phyloP scores from a whole-genome alignment of 2,329 filamentous ascomycete species.

The Raffaelea arxii region DNA sequence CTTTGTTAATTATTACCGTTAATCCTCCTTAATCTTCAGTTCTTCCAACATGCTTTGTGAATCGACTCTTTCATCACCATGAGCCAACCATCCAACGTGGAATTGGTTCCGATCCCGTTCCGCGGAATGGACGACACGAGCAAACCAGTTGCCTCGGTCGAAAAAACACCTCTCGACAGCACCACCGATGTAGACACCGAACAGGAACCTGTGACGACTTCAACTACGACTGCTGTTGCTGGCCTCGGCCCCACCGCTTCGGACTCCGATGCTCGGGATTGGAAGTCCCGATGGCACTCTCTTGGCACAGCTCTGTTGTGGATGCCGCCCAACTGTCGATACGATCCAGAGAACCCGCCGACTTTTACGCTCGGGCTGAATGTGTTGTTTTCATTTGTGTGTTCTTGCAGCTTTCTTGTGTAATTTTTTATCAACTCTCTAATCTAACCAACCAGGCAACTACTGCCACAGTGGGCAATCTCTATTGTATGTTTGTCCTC shows the following conservation, averaged over 20 bases:
- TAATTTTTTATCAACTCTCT: neutral
- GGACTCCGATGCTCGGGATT: neutral
- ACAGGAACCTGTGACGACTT: too few relatives aligned
- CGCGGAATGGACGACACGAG: too few relatives aligned
- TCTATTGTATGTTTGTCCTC: constrained; percentile 39
- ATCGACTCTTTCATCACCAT: too few relatives aligned
- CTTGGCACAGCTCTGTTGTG: constrained; percentile 1
- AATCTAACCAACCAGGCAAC: constrained; percentile 27
- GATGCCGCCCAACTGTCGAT: constrained; percentile 54
- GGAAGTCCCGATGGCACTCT: neutral
- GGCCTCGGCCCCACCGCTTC: too few relatives aligned
- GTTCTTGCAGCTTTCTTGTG: neutral
- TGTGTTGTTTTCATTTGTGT: constrained; percentile 56
- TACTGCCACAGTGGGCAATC: constrained; percentile 65
- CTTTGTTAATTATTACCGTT: neutral
- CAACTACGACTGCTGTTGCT: too few relatives aligned
- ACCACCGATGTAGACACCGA: too few relatives aligned
- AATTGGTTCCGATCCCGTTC: too few relatives aligned
- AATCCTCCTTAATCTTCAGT: neutral
- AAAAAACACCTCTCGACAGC: too few relatives aligned
- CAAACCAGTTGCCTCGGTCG: too few relatives aligned
- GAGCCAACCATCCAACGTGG: too few relatives aligned
- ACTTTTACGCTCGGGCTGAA: constrained; percentile 60
- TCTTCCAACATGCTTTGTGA: neutral
- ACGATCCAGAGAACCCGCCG: constrained; percentile 55